Base-by-base conservation (phyloP, 805 yeast species). In the Lachancea thermotolerans region DNA sequence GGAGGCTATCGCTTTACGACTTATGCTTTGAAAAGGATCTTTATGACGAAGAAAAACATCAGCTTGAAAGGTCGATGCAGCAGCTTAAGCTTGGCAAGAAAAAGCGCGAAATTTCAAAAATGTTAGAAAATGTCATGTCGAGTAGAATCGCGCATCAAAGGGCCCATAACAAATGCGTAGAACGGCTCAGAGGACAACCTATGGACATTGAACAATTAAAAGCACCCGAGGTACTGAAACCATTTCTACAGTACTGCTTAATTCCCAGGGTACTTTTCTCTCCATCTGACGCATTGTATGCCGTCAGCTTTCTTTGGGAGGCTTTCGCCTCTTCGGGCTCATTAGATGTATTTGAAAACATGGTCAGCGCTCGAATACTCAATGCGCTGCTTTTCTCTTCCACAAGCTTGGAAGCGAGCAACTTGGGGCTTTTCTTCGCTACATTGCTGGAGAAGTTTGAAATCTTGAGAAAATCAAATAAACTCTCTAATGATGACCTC, bases 231-330 rank as follows among this genome's bases (percentile, higher is more conserved):
- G 65, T 64, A 33, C 51, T 65, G 10, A 50, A 51, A 27, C 41
- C 57, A 1, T 76, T 87, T 39, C 57, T 87, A 31, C 81, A 82
- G 49, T 60, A 64, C 43, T 87, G 96, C 61, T 54, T 87, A 6
- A 62, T 89, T 10, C 96, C 96, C 10, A 71, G 97, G 51, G 73
- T 81, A 3, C 61, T 83, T 2, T 88, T 83, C 51, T 85, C 96
- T 0, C 79, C 95, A 0, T 76, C 82, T 50, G 97, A 89, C 66
- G 95, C 96, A 0, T 69, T 84, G 0, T 90, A 68, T 58, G 64
- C 80, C 31, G 78, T 85, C 0, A 70, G 72, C 45, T 86, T 89
- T 56, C 50, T 88, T 8, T 72, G 78, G 46, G 65, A 70, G 37
- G 54, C 80, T 15, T 78, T 81, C 44, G 58, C 65, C 0, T 49